Evolutionary conservation across 139 green algal species (phyloP).

Genomic region (Chlamydomonas eustigma): DNA sequence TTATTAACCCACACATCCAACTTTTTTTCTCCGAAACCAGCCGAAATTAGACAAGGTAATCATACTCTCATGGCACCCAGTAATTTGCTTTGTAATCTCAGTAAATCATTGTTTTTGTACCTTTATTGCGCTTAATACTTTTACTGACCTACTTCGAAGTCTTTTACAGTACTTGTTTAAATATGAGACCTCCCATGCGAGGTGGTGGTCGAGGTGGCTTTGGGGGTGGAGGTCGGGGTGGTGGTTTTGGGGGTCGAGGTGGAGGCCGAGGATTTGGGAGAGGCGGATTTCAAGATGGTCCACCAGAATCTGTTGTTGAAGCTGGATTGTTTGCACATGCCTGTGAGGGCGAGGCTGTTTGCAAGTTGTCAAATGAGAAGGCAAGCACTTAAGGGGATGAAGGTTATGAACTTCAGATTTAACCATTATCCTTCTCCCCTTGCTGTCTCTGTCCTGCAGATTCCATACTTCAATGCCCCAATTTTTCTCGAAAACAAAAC

Average conservation of each 20-base stretch:
- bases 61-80: no score
- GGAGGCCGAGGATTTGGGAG: conserved; percentile 21
- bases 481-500: conserved; percentile 99
- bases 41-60: no score
- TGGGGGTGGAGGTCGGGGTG: conserved; percentile 23
- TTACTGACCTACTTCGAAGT: no score
- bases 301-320: conserved; percentile 76
- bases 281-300: conserved; percentile 28
- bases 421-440: neutral
- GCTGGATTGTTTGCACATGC: conserved; percentile 87
- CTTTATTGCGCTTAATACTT: no score
- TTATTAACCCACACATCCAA: no score
- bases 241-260: conserved; percentile 24
- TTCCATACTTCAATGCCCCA: conserved; percentile 98
- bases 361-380: conserved; percentile 95
- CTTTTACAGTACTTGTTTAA: no score
- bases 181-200: conserved; percentile 30
- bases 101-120: no score
- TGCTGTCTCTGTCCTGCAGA: conserved; percentile 42
- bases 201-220: conserved; percentile 23
- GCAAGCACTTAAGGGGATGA: conserved; percentile 40
- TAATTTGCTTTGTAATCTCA: no score
- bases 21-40: no score
- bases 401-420: neutral
- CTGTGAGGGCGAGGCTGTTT: conserved; percentile 96